Percentiles rank a stretch among this genome's conserved stretches.
phyloP scores from a whole-genome alignment of 2,329 filamentous ascomycete genomes.

The Colletotrichum abscissum region DNA sequence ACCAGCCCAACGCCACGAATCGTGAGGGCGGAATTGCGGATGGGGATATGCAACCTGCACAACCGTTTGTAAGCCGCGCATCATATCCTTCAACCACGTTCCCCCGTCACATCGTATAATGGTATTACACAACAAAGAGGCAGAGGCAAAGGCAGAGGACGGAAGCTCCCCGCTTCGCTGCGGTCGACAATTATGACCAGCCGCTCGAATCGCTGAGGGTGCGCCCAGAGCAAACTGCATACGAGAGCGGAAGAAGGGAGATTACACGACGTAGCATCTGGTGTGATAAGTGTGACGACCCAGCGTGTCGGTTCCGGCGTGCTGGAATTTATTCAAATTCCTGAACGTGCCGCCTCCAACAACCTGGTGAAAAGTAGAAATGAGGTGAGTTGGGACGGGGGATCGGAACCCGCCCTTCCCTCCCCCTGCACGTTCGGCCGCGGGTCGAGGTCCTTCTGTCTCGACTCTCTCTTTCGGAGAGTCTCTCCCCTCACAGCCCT shows the following conservation, averaged over 20 bases:
- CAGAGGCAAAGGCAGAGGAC: neutral
- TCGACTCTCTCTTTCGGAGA: neutral
- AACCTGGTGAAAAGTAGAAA: neutral
- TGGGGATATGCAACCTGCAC: neutral
- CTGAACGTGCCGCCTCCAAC: neutral
- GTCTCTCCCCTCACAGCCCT: neutral
- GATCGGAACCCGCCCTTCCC: neutral
- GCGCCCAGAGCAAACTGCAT: slow-evolving; percentile 19
- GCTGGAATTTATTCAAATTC: neutral
- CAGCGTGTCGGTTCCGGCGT: neutral
- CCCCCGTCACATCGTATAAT: neutral
- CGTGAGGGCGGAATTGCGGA: neutral
- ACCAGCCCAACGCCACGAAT: neutral
- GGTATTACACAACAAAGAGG: neutral
- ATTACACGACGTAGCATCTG: slow-evolving; percentile 1
- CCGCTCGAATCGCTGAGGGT: neutral
- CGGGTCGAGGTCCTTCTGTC: neutral
- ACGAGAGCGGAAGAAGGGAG: neutral
- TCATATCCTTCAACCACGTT: neutral
- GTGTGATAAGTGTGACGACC: slow-evolving; percentile 25
- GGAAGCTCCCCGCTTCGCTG: neutral
- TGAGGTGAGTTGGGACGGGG: neutral
- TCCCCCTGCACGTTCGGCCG: neutral
- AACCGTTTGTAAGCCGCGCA: neutral
- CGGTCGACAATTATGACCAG: neutral